Conservation (phyloP, 1,139 yeast species). For the Diutina mesorugosa region DNA sequence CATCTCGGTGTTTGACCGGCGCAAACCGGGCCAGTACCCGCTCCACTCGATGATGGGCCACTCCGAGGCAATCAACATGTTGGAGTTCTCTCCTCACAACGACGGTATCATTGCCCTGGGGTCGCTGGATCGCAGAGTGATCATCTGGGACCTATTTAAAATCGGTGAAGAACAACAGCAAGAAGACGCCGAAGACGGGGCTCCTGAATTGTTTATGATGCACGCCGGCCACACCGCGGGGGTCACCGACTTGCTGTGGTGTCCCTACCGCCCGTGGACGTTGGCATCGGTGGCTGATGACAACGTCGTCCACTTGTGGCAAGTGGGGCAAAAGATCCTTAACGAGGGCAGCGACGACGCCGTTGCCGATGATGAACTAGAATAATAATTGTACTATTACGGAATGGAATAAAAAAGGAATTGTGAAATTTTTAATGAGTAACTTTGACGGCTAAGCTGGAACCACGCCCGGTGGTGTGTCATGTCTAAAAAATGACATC, state of each 20-base stretch:
- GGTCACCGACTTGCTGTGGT: slow-evolving; percentile 61
- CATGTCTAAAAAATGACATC: neutral
- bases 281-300: slow-evolving; percentile 66
- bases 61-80: slow-evolving; percentile 49
- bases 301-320: slow-evolving; percentile 70
- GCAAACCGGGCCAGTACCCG: slow-evolving; percentile 28
- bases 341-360: neutral
- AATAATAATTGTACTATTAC: neutral
- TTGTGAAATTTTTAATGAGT: neutral
- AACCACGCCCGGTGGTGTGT: neutral
- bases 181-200: slow-evolving; percentile 71
- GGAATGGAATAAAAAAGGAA: neutral
- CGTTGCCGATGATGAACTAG: neutral
- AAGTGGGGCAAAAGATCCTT: slow-evolving; percentile 29
- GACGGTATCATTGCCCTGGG: slow-evolving; percentile 69
- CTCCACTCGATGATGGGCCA: slow-evolving; percentile 68
- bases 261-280: slow-evolving; percentile 61
- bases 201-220: slow-evolving; percentile 73
- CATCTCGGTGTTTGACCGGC: slow-evolving; percentile 45
- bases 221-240: slow-evolving; percentile 80
- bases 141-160: slow-evolving; percentile 60
- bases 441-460: neutral
- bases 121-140: slow-evolving; percentile 57
- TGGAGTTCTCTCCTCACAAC: slow-evolving; percentile 60
- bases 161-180: slow-evolving; percentile 75